A percentile compares a stretch with the other conserved stretches of the same genome.
These are phyloP conservation scores for Tilletia setariae DNA, from an alignment of 1,284 basidiomycete species.

Conservation along the genomic window DNA sequence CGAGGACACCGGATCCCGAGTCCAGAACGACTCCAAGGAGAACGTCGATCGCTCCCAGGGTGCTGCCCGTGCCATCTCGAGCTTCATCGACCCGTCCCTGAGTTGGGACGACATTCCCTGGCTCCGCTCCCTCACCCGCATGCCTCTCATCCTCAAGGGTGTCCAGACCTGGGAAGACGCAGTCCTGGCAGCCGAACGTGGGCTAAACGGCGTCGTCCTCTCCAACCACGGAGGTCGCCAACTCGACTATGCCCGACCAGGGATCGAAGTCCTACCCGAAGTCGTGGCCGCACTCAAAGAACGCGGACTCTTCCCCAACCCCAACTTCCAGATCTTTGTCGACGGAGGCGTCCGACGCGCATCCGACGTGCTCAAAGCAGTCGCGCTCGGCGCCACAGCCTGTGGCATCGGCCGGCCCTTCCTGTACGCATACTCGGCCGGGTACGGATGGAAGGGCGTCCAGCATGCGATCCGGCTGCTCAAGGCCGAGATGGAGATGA, in stretches of 20 bases:
- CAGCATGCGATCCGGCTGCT: conserved; percentile 61
- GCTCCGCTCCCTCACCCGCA: conserved; percentile 80
- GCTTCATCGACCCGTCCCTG: conserved; percentile 87
- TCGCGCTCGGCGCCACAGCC: conserved; percentile 86
- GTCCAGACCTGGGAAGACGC: conserved; percentile 57
- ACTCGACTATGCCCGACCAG: conserved; percentile 84
- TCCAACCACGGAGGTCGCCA: conserved; percentile 85
- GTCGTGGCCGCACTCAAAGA: conserved; percentile 73
- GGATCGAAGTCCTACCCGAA: conserved; percentile 82
- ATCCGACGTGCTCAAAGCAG: conserved; percentile 83
- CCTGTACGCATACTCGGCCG: conserved; percentile 24
- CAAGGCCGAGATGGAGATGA: conserved; percentile 36
- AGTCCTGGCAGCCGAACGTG: conserved; percentile 77
- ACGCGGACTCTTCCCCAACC: conserved; percentile 61
- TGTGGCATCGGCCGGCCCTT: conserved; percentile 60
- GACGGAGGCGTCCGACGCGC: conserved; percentile 80
- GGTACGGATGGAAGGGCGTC: conserved; percentile 20
- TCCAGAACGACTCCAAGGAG: conserved; percentile 55
- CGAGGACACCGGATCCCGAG: conserved; percentile 63
- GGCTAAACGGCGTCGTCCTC: conserved; percentile 64
- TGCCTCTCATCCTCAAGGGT: conserved; percentile 75
- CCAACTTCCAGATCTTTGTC: conserved; percentile 79
- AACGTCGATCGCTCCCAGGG: conserved; percentile 79
- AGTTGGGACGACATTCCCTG: conserved; percentile 82
- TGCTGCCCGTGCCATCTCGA: conserved; percentile 88